Conservation (phyloP, 495 filamentous ascomycete genomes). For the Pyronema omphalodes region DNA sequence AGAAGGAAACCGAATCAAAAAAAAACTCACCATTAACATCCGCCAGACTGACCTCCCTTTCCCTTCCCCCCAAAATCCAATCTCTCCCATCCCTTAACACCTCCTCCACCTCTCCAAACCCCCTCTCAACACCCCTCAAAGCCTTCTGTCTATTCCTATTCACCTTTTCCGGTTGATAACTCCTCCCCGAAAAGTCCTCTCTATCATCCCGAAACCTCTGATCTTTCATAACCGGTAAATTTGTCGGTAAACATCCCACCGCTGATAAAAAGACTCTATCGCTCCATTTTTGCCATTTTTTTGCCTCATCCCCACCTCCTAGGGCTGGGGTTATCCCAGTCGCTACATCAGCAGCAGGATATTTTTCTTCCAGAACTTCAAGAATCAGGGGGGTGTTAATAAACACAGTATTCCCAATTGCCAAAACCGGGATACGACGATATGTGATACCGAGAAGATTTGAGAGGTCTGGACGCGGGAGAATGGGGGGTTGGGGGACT, state of each 20-base stretch:
- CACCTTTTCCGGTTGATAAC: neutral
- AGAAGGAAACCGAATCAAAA: too few relatives aligned
- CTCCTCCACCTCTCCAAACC: conserved; percentile 34
- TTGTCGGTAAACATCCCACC: conserved; percentile 30
- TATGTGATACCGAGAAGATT: conserved; percentile 36
- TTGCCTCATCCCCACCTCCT: conserved; percentile 16
- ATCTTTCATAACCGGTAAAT: conserved; percentile 33
- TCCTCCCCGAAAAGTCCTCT: conserved; percentile 27
- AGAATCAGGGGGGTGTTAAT: conserved; percentile 44
- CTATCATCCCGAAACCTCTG: conserved; percentile 36
- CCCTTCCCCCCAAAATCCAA: conserved; percentile 34
- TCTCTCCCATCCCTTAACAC: conserved; percentile 38
- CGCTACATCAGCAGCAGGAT: conserved; percentile 18
- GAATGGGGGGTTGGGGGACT: conserved; percentile 41
- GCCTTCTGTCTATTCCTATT: neutral
- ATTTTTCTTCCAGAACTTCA: conserved; percentile 34
- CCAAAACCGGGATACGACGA: conserved; percentile 45
- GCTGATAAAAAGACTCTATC: conserved; percentile 33
- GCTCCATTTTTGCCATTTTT: conserved; percentile 26
- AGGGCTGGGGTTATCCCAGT: neutral
- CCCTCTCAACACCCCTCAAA: conserved; percentile 5
- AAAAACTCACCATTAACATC: conserved; percentile 38
- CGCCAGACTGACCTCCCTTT: conserved; percentile 30
- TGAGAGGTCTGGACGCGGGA: conserved; percentile 41
- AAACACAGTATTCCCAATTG: conserved; percentile 38